Base-by-base conservation (phyloP, 1,284 basidiomycete species). In the Leucocoprinus gongylophorus region DNA sequence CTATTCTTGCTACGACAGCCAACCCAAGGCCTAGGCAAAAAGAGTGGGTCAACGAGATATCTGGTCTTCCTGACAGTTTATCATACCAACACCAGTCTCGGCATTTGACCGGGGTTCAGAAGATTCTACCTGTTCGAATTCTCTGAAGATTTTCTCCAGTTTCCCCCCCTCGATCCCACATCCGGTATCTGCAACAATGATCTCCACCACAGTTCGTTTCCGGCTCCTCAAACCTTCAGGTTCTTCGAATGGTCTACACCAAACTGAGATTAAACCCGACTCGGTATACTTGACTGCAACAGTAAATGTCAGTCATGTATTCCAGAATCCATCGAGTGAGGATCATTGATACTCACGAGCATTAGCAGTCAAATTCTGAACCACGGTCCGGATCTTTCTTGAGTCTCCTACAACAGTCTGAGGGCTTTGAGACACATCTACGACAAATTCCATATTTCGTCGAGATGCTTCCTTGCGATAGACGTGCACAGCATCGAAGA, bases 341-440 rank as follows among this genome's bases (percentile, higher is more conserved):
- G 29, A 28, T 10, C 41, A 18, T 26, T 32, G 5, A 21, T 10
- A 71, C 78, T 57, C 65, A 84, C 85, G 68, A 26, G 89, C 83
- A 63, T 95, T 94, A 1, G 85, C 88, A 12, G 88, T 87, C 38
- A 93, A 69, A 63, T 93, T 94, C 41, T 88, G 85, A 1, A 95
- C 79, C 26, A 92, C 83, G 1, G 88, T 90, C 53, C 80, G 76
- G 54, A 93, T 84, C 68, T 92, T 91, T 59, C 78, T 80, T 1
- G 78, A 67, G 62, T 90, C 87, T 6, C 86, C 86, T 13, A 91
- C 68, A 10, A 91, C 83, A 42, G 72, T 71, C 30, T 65, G 67
- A 0, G 88, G 88, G 43, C 78, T 74, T 15, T 71, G 66, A 9
- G 71, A 63, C 5, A 83, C 69, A 48, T 82, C 75, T 28, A 93